Base-by-base conservation (phyloP, 345 rosid genomes). In the Camelina laxa region DNA sequence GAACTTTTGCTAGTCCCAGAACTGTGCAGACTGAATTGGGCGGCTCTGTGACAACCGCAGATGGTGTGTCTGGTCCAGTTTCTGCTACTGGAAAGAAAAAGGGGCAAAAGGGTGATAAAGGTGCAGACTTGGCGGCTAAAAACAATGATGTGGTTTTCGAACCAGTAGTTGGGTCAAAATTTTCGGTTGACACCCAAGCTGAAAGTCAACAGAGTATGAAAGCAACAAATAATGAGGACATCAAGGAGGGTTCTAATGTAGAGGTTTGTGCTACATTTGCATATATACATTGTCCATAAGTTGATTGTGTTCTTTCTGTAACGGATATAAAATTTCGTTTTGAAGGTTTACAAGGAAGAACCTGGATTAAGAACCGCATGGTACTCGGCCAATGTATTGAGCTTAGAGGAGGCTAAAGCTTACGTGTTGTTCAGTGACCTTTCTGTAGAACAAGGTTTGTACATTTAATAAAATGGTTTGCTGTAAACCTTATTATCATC, bases 311-410 rank as follows among this genome's bases (percentile, higher is more conserved):
- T 65, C 12, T 38, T 44, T 67, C 21, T 51, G 21, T 73, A 33
- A 70, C 24, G 19, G 56, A 44, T 30, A 57, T 64, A 57, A 33
- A 60, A 7, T 20, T 49, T 41, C 63, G 44, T 47, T 12, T 7
- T 70, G 10, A 51, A 96, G 99, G 93, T 92, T 83, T 91, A 84
- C 77, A 91, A 88, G 83, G 90, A 89, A 68, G 90, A 87, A 20
- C 72, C 75, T 81, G 87, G 85, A 70, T 77, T 79, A 65, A 87
- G 82, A 83, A 84, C 85, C 8, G 91, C 91, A 50, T 96, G 99
- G 99, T 92, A 86, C 81, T 65, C 84, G 2, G 99, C 97, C 51
- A 82, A 81, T 66, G 88, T 92, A 47, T 70, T 88, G 80, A 78
- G 84, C 77, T 75, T 92, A 79, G 82, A 84, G 79, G 93, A 88